Evolutionary conservation across 768 basidiomycete genomes (phyloP).

Genomic region (Rhizopogon vinicolor): DNA sequence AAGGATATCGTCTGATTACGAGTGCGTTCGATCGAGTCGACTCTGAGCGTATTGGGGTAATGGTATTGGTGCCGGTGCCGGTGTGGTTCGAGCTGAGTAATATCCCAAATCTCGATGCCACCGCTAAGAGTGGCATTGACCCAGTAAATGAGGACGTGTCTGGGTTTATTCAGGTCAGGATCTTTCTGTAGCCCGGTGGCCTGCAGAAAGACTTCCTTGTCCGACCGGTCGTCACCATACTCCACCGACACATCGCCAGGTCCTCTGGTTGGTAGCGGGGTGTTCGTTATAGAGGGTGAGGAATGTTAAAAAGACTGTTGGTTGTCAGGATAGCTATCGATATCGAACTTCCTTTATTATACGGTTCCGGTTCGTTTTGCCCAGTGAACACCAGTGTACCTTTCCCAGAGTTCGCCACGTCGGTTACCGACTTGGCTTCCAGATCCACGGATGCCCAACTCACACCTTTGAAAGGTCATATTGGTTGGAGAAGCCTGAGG

Average conservation of each 20-base stretch:
- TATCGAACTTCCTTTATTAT: not conserved
- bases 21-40: constrained; percentile 11
- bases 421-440: not conserved
- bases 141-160: constrained; percentile 21
- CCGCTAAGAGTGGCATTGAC: constrained; percentile 17
- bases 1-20: constrained; percentile 10
- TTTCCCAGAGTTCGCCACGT: not conserved
- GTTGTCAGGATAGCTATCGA: not conserved
- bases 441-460: not conserved
- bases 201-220: constrained; percentile 21
- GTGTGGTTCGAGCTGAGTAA: constrained; percentile 16
- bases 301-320: not conserved
- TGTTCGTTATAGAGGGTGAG: not conserved
- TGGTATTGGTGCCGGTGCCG: constrained; percentile 13
- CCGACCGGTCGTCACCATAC: constrained; percentile 16
- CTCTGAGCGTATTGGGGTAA: constrained; percentile 24
- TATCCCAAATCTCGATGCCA: constrained; percentile 23
- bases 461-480: too few relatives aligned
- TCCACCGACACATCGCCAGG: not conserved
- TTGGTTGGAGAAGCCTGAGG: not conserved
- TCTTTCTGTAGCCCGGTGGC: constrained; percentile 2
- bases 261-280: not conserved
- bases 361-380: too few relatives aligned
- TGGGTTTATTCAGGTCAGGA: not conserved
- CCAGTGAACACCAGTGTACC: too few relatives aligned